A percentile compares a stretch with the other conserved stretches of the same genome.
These are phyloP conservation scores for Acanthochlamys bracteata DNA, from an alignment of 106 monocot species.

Conservation along the genomic window DNA sequence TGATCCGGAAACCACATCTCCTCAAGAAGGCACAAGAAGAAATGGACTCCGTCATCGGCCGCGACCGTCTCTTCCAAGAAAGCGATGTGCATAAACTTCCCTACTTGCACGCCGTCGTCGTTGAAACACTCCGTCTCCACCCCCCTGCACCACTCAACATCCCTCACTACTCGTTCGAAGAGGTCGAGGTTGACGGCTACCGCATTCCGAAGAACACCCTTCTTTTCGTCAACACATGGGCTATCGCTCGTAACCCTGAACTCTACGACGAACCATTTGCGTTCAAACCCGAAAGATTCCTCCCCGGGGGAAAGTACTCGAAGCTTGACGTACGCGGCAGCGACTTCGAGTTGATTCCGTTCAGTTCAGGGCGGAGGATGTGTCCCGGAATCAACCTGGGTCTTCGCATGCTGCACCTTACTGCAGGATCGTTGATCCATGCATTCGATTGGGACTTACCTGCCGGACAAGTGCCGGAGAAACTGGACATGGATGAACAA, in stretches of 20 bases:
- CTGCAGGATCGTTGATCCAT: constrained; percentile 22
- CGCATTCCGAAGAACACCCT: neutral
- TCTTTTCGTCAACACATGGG: constrained; percentile 2
- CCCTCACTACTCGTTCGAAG: neutral
- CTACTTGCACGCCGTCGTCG: constrained; percentile 8
- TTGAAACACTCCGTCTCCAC: constrained; percentile 18
- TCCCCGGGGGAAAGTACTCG: constrained; percentile 17
- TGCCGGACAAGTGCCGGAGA: neutral
- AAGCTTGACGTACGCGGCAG: constrained; percentile 21
- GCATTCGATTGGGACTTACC: constrained; percentile 25
- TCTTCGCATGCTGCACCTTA: constrained; percentile 16
- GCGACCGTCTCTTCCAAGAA: neutral
- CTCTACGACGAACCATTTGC: neutral
- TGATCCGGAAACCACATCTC: neutral
- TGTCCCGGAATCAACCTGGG: constrained; percentile 18
- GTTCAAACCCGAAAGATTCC: constrained; percentile 7
- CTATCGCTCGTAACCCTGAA: neutral
- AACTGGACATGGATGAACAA: constrained; percentile 13
- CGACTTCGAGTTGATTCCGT: constrained; percentile 30
- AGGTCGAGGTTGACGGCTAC: neutral
- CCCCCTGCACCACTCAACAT: constrained; percentile 15
- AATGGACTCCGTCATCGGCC: constrained; percentile 3
- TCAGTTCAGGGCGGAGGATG: constrained; percentile 28
- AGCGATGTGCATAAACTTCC: neutral
- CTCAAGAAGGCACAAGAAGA: neutral